Evolutionary conservation across 1,284 basidiomycete genomes (phyloP).

Genomic region (Tremellales sp.): DNA sequence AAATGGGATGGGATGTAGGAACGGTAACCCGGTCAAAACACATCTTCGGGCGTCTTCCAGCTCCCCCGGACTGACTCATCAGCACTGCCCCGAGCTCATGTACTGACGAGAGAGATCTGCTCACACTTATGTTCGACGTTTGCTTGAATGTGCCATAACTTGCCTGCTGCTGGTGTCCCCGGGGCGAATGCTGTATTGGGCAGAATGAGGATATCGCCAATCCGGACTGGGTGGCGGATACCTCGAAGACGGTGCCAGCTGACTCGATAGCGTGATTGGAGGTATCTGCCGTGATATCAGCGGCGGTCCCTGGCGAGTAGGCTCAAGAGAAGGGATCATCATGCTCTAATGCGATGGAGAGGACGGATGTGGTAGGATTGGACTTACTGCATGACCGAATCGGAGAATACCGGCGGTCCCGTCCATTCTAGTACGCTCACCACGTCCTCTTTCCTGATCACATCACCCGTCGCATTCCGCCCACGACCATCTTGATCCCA

Average conservation of each 20-base stretch:
- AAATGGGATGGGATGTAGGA: no score
- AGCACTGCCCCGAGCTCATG: no score
- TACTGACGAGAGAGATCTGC: conserved; percentile 2
- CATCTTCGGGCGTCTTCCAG: no score
- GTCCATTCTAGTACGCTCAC: conserved; percentile 45
- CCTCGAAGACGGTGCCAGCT: conserved; percentile 44
- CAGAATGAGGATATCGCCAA: conserved; percentile 46
- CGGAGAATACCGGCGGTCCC: conserved; percentile 48
- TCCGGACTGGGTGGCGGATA: conserved; percentile 39
- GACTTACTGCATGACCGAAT: conserved; percentile 40
- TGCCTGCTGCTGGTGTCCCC: no score
- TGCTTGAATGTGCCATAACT: conserved; percentile 36
- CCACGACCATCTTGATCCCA: no score
- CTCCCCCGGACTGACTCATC: background rate
- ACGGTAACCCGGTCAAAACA: no score
- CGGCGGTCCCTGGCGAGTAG: background rate
- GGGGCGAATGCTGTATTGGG: conserved; percentile 46
- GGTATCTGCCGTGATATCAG: conserved; percentile 25
- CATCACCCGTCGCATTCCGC: no score
- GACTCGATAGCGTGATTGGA: conserved; percentile 42
- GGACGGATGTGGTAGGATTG: background rate
- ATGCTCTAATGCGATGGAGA: background rate
- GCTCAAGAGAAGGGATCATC: background rate
- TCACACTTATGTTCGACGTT: conserved; percentile 36
- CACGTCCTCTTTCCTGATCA: conserved; percentile 7